phyloP scores from a whole-genome alignment of 495 filamentous ascomycete genomes.

The Alectoria sarmentosa region DNA sequence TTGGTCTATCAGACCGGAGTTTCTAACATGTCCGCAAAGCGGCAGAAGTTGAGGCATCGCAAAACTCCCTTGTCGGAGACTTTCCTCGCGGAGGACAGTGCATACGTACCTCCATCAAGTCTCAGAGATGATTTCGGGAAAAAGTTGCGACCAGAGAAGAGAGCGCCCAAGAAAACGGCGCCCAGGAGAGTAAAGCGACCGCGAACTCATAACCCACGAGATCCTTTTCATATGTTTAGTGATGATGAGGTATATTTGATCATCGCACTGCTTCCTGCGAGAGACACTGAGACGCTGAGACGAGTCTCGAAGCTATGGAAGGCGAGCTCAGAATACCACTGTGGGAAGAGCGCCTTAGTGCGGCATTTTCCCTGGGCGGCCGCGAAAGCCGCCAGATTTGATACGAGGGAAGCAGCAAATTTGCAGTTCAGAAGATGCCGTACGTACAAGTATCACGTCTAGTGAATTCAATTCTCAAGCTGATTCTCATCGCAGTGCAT shows the following conservation, averaged over 20 bases:
- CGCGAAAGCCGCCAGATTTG: background rate
- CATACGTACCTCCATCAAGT: background rate
- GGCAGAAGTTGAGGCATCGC: background rate
- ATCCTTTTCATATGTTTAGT: background rate
- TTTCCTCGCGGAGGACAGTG: background rate
- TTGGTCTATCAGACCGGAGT: background rate
- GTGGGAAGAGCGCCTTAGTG: background rate
- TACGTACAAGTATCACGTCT: background rate
- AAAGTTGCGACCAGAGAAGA: background rate
- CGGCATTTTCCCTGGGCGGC: conserved; percentile 4
- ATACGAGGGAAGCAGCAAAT: background rate
- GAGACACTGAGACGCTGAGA: conserved; percentile 5
- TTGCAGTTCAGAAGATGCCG: conserved; percentile 9
- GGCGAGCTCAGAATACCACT: conserved; percentile 7
- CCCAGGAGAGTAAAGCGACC: background rate
- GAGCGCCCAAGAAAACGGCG: background rate
- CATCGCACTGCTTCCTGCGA: background rate
- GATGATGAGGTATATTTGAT: background rate
- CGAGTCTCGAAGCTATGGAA: conserved; percentile 5
- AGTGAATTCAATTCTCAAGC: background rate
- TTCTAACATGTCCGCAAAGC: background rate
- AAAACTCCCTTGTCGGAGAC: background rate
- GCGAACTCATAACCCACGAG: background rate
- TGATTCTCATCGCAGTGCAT: background rate
- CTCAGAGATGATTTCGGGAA: background rate